A percentile compares a stretch with the other conserved stretches of the same genome.
Conservation (phyloP, 192 early-diverging fungal species). For the Coemansia sp. region DNA sequence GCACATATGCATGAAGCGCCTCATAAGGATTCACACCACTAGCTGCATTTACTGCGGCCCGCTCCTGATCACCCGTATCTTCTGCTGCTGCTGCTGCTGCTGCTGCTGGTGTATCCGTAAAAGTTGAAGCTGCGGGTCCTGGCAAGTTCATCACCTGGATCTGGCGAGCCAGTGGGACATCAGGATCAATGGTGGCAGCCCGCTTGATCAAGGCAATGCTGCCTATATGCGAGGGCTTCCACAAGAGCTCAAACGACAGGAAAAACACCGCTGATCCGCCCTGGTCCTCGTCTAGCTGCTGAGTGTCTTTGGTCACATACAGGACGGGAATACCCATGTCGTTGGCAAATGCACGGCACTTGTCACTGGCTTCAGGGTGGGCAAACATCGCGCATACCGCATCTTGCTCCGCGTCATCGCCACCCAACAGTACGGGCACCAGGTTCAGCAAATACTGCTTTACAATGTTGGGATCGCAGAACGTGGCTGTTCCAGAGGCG, state of each 20-base stretch:
- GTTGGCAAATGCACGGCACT: conserved; percentile 71
- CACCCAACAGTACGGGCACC: conserved; percentile 66
- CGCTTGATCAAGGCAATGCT: conserved; percentile 82
- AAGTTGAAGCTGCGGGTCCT: conserved; percentile 53
- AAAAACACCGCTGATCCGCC: conserved; percentile 50
- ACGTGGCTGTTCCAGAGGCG: conserved; percentile 7
- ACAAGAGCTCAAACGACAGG: conserved; percentile 71
- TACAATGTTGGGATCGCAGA: conserved; percentile 61
- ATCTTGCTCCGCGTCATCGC: background rate
- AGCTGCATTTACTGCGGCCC: conserved; percentile 5
- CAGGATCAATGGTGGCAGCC: conserved; percentile 64
- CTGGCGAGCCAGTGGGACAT: conserved; percentile 71
- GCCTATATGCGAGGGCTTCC: conserved; percentile 67
- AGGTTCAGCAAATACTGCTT: conserved; percentile 70
- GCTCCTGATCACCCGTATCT: background rate
- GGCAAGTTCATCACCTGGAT: conserved; percentile 91
- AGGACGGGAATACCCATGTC: conserved; percentile 70
- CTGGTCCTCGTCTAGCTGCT: conserved; percentile 6
- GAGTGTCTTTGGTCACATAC: conserved; percentile 74
- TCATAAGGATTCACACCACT: conserved; percentile 71
- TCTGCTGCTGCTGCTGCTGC: conserved; percentile 29
- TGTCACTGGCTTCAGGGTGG: conserved; percentile 68
- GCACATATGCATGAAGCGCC: conserved; percentile 85
- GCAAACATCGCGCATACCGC: conserved; percentile 55
- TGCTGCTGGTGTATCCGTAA: conserved; percentile 1